Evolutionary conservation across 306 rosid species (phyloP), one percentile per base, ranked within the genome.

Genomic region (Mimosa pudica): DNA sequence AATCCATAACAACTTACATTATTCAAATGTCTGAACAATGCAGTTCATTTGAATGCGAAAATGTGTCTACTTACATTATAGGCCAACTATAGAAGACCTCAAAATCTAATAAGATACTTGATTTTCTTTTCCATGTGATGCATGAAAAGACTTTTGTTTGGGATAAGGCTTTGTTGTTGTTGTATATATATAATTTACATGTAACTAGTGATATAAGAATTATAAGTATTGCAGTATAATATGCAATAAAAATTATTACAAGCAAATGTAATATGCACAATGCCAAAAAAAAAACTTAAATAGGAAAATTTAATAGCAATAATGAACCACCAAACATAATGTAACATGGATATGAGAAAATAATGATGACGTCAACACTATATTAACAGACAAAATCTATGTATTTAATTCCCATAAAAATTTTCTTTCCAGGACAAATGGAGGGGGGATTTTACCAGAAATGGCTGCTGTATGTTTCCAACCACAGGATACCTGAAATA

Each of bases 391-490:
- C 63, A 57, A 57, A 57, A 18, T 7, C 63, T 57, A 18, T 18
- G 18, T n/a, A 8, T 57, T n/a, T 57, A 18, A 57, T 57, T 18
- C 7, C 33, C 20, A 57, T 57, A 11, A n/a, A 55, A 17, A 3
- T 54, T 60, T 10, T 41, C 58, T 67, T 47, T 48, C 47, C 49
- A 51, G 47, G 57, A 38, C 79, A 44, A 51, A 68, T 47, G 35
- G 36, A 0, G 73, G 36, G 6, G 73, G 52, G 17, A 42, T 41
- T 78, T 49, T 84, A 92, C 97, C 97, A 82, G 97, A 87, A 78
- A 94, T 81, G 5, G 97, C 97, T 47, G 98, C 97, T 3, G 97
- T 91, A 74, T 94, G 98, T 86, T 94, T 94, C 97, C 98, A 94
- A 85, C 98, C 98, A 84, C 98, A 94, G 66, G 98, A 94, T 67